phyloP scores from a whole-genome alignment of 371 early-diverging fungal genomes.

The Mucor indicus region DNA sequence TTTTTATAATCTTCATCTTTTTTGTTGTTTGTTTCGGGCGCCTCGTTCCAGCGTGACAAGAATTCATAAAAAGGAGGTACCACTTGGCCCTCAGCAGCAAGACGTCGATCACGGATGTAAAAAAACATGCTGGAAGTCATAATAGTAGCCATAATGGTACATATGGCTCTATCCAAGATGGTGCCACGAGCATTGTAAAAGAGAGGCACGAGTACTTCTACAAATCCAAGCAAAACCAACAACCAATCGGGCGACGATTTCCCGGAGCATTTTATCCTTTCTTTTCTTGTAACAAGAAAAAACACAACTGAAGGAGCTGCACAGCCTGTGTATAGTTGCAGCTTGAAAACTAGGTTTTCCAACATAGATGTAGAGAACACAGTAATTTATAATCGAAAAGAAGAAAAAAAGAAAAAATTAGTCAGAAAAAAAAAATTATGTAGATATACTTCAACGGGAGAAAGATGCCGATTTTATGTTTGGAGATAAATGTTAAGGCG shows the following conservation, averaged over 20 bases:
- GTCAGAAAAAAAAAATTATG: no score
- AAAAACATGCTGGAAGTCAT: slow-evolving; percentile 24
- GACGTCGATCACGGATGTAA: slow-evolving; percentile 17
- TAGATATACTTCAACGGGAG: no score
- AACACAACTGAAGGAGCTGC: slow-evolving; percentile 10
- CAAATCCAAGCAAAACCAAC: not conserved
- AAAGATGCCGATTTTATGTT: no score
- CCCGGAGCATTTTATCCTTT: not conserved
- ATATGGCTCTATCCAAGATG: slow-evolving; percentile 6
- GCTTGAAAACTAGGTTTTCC: not conserved
- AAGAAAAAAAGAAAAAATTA: no score
- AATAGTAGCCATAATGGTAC: slow-evolving; percentile 16
- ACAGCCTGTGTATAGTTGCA: slow-evolving; percentile 8
- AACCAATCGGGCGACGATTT: slow-evolving; percentile 1
- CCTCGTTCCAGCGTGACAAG: slow-evolving; percentile 20
- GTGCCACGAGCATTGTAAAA: slow-evolving; percentile 5
- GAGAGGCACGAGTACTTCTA: slow-evolving; percentile 8
- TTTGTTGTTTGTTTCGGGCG: not conserved
- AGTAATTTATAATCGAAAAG: no score
- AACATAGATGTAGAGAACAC: no score
- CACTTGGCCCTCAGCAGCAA: slow-evolving; percentile 1
- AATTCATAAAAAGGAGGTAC: slow-evolving; percentile 8
- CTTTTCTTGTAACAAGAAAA: slow-evolving; percentile 1
- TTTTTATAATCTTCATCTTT: not conserved
- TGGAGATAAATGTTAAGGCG: no score